Evolutionary conservation across 23 red algal species (phyloP).

Genomic region (Chondrus crispus): DNA sequence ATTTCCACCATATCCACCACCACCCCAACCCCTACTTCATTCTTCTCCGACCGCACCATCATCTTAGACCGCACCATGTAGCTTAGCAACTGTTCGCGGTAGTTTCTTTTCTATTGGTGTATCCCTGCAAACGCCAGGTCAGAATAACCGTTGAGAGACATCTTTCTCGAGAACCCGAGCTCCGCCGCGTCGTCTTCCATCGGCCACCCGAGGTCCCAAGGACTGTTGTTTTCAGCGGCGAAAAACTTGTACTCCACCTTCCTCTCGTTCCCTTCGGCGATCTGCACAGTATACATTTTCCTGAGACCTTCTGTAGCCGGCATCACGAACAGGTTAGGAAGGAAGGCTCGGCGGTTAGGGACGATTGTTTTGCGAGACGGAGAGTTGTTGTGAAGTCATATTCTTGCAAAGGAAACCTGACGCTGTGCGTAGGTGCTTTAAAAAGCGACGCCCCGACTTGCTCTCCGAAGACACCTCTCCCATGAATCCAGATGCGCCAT

Average conservation of each 20-base stretch:
- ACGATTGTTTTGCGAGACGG: no score
- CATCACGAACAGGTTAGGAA: no score
- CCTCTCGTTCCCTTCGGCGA: neutral
- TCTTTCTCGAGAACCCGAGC: slow-evolving; percentile 28
- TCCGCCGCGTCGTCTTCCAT: slow-evolving; percentile 55
- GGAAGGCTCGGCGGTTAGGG: no score
- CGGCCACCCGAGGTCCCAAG: slow-evolving; percentile 55
- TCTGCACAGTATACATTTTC: no score
- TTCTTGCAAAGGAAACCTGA: no score
- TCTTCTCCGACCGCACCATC: slow-evolving; percentile 7
- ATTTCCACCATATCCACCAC: slow-evolving; percentile 31
- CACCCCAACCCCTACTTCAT: slow-evolving; percentile 32
- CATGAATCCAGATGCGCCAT: no score
- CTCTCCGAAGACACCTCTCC: no score
- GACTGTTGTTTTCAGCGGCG: slow-evolving; percentile 5
- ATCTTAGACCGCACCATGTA: slow-evolving; percentile 33
- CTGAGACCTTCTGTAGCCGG: no score
- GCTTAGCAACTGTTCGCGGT: slow-evolving; percentile 2
- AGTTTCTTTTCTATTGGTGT: slow-evolving; percentile 35
- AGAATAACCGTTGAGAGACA: slow-evolving; percentile 27
- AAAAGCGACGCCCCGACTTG: no score
- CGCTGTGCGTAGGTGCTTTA: no score
- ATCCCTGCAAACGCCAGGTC: slow-evolving; percentile 23
- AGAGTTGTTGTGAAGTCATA: no score
- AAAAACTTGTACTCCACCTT: neutral